Evolutionary conservation across 352 stramenopile species (phyloP), one percentile per base, ranked within the genome.

Genomic region (Saprolegnia parasitica): DNA sequence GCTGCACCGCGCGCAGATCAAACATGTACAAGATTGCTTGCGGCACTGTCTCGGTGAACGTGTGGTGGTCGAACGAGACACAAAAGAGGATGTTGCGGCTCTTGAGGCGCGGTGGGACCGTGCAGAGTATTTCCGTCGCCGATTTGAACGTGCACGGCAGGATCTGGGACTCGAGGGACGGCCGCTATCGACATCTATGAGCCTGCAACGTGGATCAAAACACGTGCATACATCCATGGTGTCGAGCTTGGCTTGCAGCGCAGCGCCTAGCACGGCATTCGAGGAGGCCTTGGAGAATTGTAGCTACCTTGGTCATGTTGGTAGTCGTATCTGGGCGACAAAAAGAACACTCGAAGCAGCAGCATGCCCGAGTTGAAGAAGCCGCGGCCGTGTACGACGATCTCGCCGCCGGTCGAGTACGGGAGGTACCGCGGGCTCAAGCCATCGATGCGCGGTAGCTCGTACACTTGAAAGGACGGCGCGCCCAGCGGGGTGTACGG

Each of bases 321-420:
- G 32, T 52, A 70, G 20, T 70, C 63, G 42, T 62, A 70, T 3
- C 9, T 23, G 8, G 42, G 16, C 26, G 63, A 40, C 13, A 70
- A 23, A 0, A 61, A 70, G 18, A 6, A 21, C 2, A 57, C n/a
- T 15, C 35, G 21, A 13, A 70, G 23, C 21, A 45, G 35, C 18
- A 70, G 2, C 45, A 62, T 62, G 39, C 63, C 63, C 26, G 63
- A 70, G 16, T 70, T 54, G 26, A 70, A 70, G 29, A 70, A 70
- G 11, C 63, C 63, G 18, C 13, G 20, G n/a, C 63, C 63, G 1
- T 39, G 49, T 11, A 70, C 40, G 11, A 15, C 11, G 5, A 70
- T 46, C 8, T 29, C 55, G 24, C 63, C 63, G 21, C 63, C 63
- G 3, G 23, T 70, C n/a, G 63, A 61, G 54, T 70, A 49, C 32